Evolutionary conservation across 2,329 filamentous ascomycete species (phyloP).

Genomic region (Xylariaceae sp.): DNA sequence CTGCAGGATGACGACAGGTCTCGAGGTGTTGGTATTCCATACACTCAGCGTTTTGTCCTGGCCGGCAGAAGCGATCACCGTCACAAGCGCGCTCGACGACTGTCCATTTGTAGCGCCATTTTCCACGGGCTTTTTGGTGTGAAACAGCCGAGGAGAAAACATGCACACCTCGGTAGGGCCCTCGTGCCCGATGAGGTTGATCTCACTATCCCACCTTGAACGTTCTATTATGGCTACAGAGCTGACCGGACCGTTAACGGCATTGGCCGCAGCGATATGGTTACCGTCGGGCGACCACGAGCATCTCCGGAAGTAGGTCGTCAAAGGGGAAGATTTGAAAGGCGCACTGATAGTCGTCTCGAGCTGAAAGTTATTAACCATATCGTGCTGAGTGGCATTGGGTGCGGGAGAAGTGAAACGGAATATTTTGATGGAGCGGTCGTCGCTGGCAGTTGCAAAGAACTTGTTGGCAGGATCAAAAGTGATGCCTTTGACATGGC

Average conservation of each 20-base stretch:
- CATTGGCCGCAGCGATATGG: conserved; percentile 94
- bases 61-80: conserved; percentile 92
- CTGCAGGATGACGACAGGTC: conserved; percentile 84
- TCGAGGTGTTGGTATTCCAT: conserved; percentile 94
- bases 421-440: conserved; percentile 94
- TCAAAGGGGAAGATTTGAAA: conserved; percentile 86
- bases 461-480: conserved; percentile 99
- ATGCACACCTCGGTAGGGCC: conserved; percentile 95
- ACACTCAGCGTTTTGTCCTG: conserved; percentile 95
- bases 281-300: conserved; percentile 98
- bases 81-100: conserved; percentile 54
- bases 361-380: conserved; percentile 92
- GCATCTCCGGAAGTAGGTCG: conserved; percentile 92
- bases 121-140: conserved; percentile 59
- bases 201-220: conserved; percentile 89
- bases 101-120: conserved; percentile 45
- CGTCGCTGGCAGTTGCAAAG: conserved; percentile 96
- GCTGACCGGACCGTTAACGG: conserved; percentile 93
- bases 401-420: conserved; percentile 86
- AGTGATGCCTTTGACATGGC: conserved; percentile 96
- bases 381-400: conserved; percentile 90
- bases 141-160: conserved; percentile 89
- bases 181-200: conserved; percentile 95
- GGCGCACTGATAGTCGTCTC: conserved; percentile 86
- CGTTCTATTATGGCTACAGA: conserved; percentile 95